Base-by-base conservation (phyloP, 1,139 yeast species). In the Protomyces inouyei region DNA sequence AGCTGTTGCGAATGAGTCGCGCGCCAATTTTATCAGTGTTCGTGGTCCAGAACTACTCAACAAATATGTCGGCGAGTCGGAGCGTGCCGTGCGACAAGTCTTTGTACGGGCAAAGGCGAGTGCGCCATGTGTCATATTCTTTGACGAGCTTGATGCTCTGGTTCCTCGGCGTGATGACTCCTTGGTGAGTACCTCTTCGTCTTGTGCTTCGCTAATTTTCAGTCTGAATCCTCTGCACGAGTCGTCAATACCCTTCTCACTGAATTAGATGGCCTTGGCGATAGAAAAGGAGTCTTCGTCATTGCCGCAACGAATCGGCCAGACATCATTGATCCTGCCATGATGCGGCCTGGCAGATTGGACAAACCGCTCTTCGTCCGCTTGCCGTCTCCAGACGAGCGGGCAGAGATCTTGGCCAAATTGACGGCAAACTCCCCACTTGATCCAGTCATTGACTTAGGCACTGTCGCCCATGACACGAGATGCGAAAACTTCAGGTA, bases 271-370 rank as follows among this genome's bases (percentile, higher is more conserved):
- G 98, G 98, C 1, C 82, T 93, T 66, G 91, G 90, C 70, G 97
- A 92, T 71, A 81, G 98, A 71, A 84, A 87, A 65, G 98, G 98
- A 1, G 88, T 93, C 1, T 93, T 87, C 74, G 98, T 93, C 2
- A 85, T 93, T 70, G 98, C 97, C 38, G 98, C 98, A 1, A 93
- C 98, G 0, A 93, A 93, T 72, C 82, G 98, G 74, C 98, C 98
- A 0, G 98, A 93, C 75, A 93, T 93, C 91, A 93, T 93, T 69
- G 98, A 93, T 75, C 93, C 97, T 8, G 98, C 98, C 0, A 93
- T 93, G 98, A 79, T 93, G 64, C 83, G 98, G 73, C 98, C 98
- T 0, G 98, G 98, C 1, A 83, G 98, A 74, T 80, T 93, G 71
- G 98, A 93, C 73, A 93, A 93, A 75, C 92, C 97, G 2, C 79